Percentiles rank a stretch among this genome's conserved stretches.
These are phyloP conservation scores for Glycine soja DNA, from an alignment of 306 rosid genomes.

Conservation along the genomic window DNA sequence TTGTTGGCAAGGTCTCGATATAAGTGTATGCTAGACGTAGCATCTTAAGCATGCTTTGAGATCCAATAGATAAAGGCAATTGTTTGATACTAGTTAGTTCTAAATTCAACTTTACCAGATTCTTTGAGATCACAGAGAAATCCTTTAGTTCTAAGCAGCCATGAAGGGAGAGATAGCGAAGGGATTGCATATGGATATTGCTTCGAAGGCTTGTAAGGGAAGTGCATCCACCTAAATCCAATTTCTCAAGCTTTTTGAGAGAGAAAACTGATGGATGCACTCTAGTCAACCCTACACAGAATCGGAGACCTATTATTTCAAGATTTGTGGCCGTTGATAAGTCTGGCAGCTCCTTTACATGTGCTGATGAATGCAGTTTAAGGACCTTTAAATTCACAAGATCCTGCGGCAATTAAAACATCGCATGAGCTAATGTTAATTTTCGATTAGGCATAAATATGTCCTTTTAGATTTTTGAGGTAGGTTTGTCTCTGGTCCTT, in stretches of 20 bases:
- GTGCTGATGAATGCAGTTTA: background rate
- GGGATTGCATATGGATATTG: slow-evolving; percentile 13
- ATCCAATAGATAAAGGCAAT: slow-evolving; percentile 37
- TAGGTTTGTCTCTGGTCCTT: too few relatives aligned
- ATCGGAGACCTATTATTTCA: background rate
- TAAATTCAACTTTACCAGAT: background rate
- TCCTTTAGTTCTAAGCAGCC: background rate
- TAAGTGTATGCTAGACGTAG: background rate
- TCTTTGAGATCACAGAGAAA: slow-evolving; percentile 34
- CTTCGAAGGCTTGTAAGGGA: slow-evolving; percentile 8
- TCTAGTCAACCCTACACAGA: background rate
- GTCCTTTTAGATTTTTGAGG: too few relatives aligned
- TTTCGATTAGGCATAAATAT: too few relatives aligned
- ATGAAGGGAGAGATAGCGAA: slow-evolving; percentile 9
- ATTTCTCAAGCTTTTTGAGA: slow-evolving; percentile 23
- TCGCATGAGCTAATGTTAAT: too few relatives aligned
- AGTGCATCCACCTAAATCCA: slow-evolving; percentile 11
- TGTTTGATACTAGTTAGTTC: background rate
- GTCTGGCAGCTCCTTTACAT: slow-evolving; percentile 16
- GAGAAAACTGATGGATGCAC: slow-evolving; percentile 41
- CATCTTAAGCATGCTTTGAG: slow-evolving; percentile 1
- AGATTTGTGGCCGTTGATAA: slow-evolving; percentile 43
- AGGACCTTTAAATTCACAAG: slow-evolving; percentile 6
- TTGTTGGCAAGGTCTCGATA: slow-evolving; percentile 19
- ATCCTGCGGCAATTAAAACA: slow-evolving; percentile 26